Evolutionary conservation across 225 moss, liverwort and hornwort genomes (phyloP).

Genomic region (Pseudoscleropodium purum): DNA sequence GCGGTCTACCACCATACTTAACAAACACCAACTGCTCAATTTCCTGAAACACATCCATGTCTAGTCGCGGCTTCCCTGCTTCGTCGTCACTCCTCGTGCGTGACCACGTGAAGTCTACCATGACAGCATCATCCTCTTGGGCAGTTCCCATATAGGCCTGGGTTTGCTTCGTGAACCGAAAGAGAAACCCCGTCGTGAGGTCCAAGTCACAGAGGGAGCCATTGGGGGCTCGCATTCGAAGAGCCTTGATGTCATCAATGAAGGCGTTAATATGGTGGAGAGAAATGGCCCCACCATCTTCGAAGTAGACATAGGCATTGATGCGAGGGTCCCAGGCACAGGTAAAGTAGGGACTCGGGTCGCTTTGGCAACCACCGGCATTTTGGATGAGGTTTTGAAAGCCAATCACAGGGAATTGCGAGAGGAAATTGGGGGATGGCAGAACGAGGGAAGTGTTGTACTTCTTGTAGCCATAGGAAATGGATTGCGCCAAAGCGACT

Average conservation of each 20-base stretch:
- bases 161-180: conserved; percentile 23
- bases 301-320: background rate
- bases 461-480: conserved; percentile 1
- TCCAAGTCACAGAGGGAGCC: conserved; percentile 23
- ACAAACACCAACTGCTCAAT: conserved; percentile 25
- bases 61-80: background rate
- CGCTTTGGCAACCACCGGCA: conserved; percentile 12
- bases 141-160: conserved; percentile 25
- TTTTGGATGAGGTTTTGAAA: conserved; percentile 1
- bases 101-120: background rate
- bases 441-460: background rate
- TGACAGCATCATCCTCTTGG: conserved; percentile 6
- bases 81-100: background rate
- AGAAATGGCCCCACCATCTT: background rate
- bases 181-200: conserved; percentile 19
- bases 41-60: conserved; percentile 35
- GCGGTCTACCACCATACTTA: conserved; percentile 23
- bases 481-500: background rate
- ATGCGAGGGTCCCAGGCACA: conserved; percentile 38
- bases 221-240: background rate
- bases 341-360: background rate
- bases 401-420: conserved; percentile 20
- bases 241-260: conserved; percentile 30
- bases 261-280: conserved; percentile 3
- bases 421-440: background rate